Base-by-base conservation (phyloP, 1,284 basidiomycete species). In the Malassezia dermatis region DNA sequence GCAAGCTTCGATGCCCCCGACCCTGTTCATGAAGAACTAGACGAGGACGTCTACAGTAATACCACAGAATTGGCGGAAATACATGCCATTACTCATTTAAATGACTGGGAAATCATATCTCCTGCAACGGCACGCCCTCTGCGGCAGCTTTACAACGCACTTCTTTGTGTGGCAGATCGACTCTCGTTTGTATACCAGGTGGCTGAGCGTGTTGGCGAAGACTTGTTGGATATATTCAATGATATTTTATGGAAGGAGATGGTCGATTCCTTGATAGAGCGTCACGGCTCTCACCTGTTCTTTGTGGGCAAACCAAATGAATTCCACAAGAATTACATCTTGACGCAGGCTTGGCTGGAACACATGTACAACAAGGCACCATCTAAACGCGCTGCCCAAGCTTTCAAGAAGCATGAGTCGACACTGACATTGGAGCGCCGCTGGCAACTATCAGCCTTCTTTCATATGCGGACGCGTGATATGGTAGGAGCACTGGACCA, bases 391-490 rank as follows among this genome's bases (percentile, higher is more conserved):
- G 54, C 64, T 7, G n/a, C 8, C 1, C 23, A 10, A 4, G 56
- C 58, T 8, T 47, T 66, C 31, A 73, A 80, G 11, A 78, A 81
- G 32, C 86, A 89, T 72, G 80, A 83, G 0, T 78, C 83, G 4
- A 91, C 85, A 74, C 64, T 72, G 7, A 75, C 83, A 0, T 93
- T 96, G 66, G 83, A 86, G 67, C 80, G 83, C 53, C 80, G 89
- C 37, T 98, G 93, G 91, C 93, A 96, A 71, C 79, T 98, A 6
- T 86, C 89, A 0, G 86, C 96, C 15, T 98, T 98, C 73, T 96
- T 94, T 75, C 93, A 98, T 73, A 79, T 98, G 61, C 82, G 91
- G n/a, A 93, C 90, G 85, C 93, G 95, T 72, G 90, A 94, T 66
- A 86, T 94, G 50, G 83, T 93, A 1, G 54, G 53, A 3, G 31